These are phyloP conservation scores for Gregarina niphandrodes DNA, from an alignment of 169 alveolate species.

Conservation along the genomic window DNA sequence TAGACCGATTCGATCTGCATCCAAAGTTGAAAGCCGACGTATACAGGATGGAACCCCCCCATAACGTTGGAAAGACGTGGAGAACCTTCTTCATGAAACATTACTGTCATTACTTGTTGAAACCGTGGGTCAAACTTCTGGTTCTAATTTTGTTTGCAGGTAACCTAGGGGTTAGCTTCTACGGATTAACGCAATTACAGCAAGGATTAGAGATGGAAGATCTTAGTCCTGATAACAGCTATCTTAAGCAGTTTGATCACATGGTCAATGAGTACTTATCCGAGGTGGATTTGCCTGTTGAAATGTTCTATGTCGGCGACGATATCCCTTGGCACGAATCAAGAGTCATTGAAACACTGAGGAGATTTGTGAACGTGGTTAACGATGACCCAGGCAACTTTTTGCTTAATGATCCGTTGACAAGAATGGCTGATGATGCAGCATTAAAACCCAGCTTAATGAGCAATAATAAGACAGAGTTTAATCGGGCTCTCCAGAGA, in stretches of 20 bases:
- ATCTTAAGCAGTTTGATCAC: constrained; percentile 21
- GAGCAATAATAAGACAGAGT: constrained; percentile 24
- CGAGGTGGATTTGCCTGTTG: constrained; percentile 29
- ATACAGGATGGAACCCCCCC: constrained; percentile 22
- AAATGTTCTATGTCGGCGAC: constrained; percentile 22
- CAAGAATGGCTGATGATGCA: constrained; percentile 24
- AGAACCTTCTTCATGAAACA: constrained; percentile 21
- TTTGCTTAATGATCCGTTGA: constrained; percentile 25
- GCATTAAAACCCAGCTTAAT: constrained; percentile 19
- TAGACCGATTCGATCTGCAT: too few species aligned
- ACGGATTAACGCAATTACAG: constrained; percentile 31
- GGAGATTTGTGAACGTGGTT: too few species aligned
- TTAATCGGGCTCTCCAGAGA: too few species aligned
- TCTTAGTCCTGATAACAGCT: constrained; percentile 25
- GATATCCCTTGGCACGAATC: too few species aligned
- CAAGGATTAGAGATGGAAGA: constrained; percentile 29
- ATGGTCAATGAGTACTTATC: constrained; percentile 18
- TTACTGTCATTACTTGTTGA: constrained; percentile 26
- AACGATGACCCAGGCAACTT: too few species aligned
- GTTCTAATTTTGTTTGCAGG: constrained; percentile 16
- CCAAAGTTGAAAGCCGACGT: constrained; percentile 12
- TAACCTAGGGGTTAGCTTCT: constrained; percentile 17
- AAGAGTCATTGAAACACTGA: too few species aligned
- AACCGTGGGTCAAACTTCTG: constrained; percentile 20
- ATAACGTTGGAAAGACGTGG: constrained; percentile 29